phyloP scores from a whole-genome alignment of 148 eudicot genomes.

The Rhododendron kiyosumense region DNA sequence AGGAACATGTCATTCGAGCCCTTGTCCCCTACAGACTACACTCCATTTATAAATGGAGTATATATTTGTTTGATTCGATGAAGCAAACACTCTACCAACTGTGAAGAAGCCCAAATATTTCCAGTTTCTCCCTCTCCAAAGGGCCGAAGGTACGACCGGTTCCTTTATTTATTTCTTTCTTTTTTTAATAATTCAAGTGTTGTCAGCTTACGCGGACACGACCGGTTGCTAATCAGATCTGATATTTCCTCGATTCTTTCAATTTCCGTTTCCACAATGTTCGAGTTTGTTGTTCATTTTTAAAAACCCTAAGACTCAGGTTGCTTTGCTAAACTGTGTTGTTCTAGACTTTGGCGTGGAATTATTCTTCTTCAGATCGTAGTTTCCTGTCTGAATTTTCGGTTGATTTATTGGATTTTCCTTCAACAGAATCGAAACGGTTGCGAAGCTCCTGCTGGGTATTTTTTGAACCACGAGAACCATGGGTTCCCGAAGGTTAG shows the following conservation, averaged over 20 bases:
- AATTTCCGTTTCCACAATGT: too few relatives aligned
- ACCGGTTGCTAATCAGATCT: neutral
- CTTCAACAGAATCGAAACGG: neutral
- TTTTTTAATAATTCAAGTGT: too few relatives aligned
- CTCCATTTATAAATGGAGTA: too few relatives aligned
- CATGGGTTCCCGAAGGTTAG: conserved; percentile 59
- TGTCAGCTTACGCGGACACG: too few relatives aligned
- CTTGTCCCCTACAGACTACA: too few relatives aligned
- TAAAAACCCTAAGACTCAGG: neutral
- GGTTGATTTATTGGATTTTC: neutral
- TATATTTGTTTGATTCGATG: too few relatives aligned
- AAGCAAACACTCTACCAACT: too few relatives aligned
- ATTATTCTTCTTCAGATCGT: neutral
- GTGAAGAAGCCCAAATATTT: too few relatives aligned
- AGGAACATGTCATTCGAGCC: too few relatives aligned
- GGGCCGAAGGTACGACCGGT: too few relatives aligned
- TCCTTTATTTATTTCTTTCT: too few relatives aligned
- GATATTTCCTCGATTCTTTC: neutral
- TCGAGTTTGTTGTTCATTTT: neutral
- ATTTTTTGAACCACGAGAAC: conserved; percentile 9
- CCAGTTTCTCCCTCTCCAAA: too few relatives aligned
- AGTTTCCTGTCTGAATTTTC: neutral
- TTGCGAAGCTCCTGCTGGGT: neutral
- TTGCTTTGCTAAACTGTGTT: neutral
- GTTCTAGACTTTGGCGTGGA: neutral